Percentiles rank a stretch among this genome's conserved stretches.
Evolutionary conservation across 352 stramenopile genomes (phyloP).

Genomic region (Pythium aristosporum): DNA sequence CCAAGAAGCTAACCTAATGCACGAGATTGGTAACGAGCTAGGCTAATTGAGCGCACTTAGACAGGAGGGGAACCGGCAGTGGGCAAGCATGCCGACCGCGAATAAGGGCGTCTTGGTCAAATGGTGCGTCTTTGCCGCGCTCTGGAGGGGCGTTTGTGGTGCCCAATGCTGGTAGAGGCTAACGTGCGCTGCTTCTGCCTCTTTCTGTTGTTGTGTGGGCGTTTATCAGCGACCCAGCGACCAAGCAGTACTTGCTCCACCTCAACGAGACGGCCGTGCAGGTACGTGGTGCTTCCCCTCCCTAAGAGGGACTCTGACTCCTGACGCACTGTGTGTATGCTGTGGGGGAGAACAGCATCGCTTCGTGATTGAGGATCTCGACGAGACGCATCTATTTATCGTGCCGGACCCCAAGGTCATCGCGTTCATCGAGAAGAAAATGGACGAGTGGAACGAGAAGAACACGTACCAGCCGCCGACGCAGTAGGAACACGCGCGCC

Average conservation of each 20-base stretch:
- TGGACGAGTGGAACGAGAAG: conserved; percentile 89
- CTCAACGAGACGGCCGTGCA: conserved; percentile 83
- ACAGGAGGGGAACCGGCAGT: not conserved
- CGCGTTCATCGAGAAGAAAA: conserved; percentile 86
- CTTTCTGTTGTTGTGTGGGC: conserved; percentile 6
- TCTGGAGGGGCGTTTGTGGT: not conserved
- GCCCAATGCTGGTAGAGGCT: not conserved
- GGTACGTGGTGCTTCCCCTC: conserved; percentile 28
- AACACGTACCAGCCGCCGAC: conserved; percentile 87
- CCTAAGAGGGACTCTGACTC: not conserved
- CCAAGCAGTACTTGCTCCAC: conserved; percentile 86
- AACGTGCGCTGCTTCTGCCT: not conserved
- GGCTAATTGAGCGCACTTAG: conserved; percentile 13
- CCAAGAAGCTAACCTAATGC: not conserved
- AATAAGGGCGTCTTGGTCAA: conserved; percentile 87
- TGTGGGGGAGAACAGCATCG: conserved; percentile 43
- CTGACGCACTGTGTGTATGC: not conserved
- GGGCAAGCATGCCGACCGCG: conserved; percentile 57
- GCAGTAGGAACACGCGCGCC: conserved; percentile 26
- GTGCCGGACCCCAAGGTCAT: conserved; percentile 80
- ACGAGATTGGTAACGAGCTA: too few relatives aligned
- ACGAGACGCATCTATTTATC: conserved; percentile 87
- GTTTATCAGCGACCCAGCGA: conserved; percentile 61
- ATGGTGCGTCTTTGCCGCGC: conserved; percentile 42
- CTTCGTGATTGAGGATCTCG: conserved; percentile 87